Evolutionary conservation across 208 protist genomes (phyloP).

Genomic region (Blechomonas ayalai): DNA sequence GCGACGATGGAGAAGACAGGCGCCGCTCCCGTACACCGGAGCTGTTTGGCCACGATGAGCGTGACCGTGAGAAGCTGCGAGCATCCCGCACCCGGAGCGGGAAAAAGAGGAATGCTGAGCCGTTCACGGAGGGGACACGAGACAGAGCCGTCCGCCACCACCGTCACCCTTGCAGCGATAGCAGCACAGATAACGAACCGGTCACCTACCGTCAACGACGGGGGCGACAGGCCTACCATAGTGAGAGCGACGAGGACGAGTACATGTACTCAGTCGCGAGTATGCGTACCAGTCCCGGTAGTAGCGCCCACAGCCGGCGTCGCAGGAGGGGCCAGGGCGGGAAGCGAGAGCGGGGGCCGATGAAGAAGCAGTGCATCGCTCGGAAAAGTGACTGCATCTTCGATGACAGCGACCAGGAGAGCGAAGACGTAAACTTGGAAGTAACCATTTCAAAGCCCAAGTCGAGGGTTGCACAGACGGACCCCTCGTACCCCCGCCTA

Average conservation of each 20-base stretch:
- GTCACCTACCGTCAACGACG: too few relatives aligned
- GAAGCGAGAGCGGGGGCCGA: too few relatives aligned
- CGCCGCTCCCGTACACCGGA: not conserved
- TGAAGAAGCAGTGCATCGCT: too few relatives aligned
- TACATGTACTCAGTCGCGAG: not conserved
- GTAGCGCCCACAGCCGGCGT: not conserved
- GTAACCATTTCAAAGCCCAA: too few relatives aligned
- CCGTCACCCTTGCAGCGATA: not conserved
- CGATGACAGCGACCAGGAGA: not conserved
- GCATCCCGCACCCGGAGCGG: slow-evolving; percentile 1
- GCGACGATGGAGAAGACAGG: slow-evolving; percentile 2
- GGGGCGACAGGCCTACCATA: too few relatives aligned
- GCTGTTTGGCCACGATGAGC: slow-evolving; percentile 4
- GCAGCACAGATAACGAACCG: not conserved
- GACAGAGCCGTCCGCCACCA: slow-evolving; percentile 10
- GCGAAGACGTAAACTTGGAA: not conserved
- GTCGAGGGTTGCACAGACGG: too few relatives aligned
- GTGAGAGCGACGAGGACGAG: not conserved
- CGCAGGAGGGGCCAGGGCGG: slow-evolving; percentile 2
- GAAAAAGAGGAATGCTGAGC: slow-evolving; percentile 8
- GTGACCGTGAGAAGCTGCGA: slow-evolving; percentile 4
- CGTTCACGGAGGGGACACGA: slow-evolving; percentile 26
- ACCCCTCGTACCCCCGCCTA: too few relatives aligned
- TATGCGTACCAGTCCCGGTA: not conserved
- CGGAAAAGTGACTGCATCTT: too few relatives aligned